These are phyloP conservation scores for Trapa incisa DNA, from an alignment of 345 rosid genomes.

Conservation along the genomic window DNA sequence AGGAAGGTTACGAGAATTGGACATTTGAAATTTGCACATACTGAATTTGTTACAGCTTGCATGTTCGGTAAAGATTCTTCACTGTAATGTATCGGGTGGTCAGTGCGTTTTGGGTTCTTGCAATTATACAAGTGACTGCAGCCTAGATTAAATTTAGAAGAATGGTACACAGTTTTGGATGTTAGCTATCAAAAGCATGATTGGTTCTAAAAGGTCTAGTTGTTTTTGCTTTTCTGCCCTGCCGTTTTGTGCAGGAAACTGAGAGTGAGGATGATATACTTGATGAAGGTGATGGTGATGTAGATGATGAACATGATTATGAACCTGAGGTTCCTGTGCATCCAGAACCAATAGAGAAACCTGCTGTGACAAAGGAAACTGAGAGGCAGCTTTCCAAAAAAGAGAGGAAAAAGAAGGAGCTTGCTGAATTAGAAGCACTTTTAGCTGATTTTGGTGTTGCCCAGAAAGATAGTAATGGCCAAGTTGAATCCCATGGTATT, in stretches of 20 bases:
- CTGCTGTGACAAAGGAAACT: conserved; percentile 29
- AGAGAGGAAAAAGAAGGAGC: conserved; percentile 50
- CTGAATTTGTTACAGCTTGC: neutral
- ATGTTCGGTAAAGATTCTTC: neutral
- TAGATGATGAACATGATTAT: conserved; percentile 37
- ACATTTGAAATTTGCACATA: neutral
- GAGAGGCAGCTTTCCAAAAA: conserved; percentile 51
- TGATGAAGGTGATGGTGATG: conserved; percentile 37
- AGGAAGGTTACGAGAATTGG: too few species aligned
- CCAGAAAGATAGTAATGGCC: conserved; percentile 20
- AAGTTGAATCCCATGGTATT: conserved; percentile 31
- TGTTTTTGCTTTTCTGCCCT: neutral
- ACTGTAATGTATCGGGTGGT: neutral
- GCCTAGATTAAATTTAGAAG: neutral
- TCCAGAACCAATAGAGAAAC: conserved; percentile 18
- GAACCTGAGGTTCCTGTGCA: conserved; percentile 12
- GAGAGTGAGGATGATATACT: conserved; percentile 38
- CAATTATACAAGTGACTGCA: neutral
- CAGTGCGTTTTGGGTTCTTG: neutral
- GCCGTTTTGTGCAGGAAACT: conserved; percentile 24
- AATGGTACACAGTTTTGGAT: neutral
- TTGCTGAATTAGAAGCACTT: conserved; percentile 51
- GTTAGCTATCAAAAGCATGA: neutral
- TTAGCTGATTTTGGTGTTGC: conserved; percentile 39
- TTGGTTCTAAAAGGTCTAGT: too few species aligned